Evolutionary conservation across 1,284 basidiomycete species (phyloP).

Genomic region (Rhodotorula sp.): DNA sequence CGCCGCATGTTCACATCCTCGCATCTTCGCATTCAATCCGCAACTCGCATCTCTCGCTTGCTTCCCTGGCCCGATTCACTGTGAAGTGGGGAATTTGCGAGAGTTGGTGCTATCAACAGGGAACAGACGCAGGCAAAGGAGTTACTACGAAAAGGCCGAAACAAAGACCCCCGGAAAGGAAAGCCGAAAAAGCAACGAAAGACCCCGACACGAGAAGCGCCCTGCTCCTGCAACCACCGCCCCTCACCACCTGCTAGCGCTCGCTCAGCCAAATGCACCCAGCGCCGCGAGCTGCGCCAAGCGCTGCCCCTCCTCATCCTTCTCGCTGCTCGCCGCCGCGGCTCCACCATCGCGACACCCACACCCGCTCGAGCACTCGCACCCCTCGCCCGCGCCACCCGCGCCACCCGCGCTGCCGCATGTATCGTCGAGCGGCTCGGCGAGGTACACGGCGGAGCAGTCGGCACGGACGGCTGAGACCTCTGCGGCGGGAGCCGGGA

Average conservation of each 20-base stretch:
- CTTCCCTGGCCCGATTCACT: too few relatives aligned
- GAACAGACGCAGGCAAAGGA: too few relatives aligned
- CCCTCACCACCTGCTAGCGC: not conserved
- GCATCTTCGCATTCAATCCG: too few relatives aligned
- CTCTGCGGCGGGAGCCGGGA: not conserved
- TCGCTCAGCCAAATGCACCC: conserved; percentile 4
- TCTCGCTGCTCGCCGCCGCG: not conserved
- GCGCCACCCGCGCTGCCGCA: not conserved
- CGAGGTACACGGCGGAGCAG: conserved; percentile 1
- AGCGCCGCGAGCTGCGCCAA: conserved; percentile 3
- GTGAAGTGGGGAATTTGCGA: too few relatives aligned
- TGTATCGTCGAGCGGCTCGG: conserved; percentile 4
- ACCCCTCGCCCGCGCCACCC: not conserved
- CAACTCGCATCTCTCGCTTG: too few relatives aligned
- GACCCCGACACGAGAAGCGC: not conserved
- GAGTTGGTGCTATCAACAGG: too few relatives aligned
- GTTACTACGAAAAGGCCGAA: too few relatives aligned
- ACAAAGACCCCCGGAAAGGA: too few relatives aligned
- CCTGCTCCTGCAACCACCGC: not conserved
- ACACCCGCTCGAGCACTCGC: conserved; percentile 7
- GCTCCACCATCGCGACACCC: not conserved
- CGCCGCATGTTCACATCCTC: too few relatives aligned
- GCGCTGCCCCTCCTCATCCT: not conserved
- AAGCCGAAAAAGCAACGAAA: not conserved
- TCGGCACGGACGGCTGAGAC: not conserved